phyloP scores from a whole-genome alignment of 2,329 filamentous ascomycete species.

The Grosmannia huntii region DNA sequence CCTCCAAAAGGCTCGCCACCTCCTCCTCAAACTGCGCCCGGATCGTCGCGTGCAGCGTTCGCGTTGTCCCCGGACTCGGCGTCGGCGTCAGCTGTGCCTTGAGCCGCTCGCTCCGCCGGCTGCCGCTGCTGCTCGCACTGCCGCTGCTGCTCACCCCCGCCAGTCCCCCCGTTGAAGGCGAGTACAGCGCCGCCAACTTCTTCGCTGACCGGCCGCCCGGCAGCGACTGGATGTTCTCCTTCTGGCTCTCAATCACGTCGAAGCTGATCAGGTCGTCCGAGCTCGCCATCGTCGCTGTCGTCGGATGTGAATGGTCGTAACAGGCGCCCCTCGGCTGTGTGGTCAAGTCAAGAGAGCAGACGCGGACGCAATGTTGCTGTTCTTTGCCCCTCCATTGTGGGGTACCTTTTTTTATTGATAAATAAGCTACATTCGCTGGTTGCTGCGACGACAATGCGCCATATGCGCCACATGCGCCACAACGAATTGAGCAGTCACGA shows the following conservation, averaged over 20 bases:
- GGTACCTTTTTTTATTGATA: constrained; percentile 11
- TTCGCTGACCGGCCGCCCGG: constrained; percentile 79
- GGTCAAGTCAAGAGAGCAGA: not conserved
- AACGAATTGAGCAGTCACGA: not conserved
- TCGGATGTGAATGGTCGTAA: not conserved
- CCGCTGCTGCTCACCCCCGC: constrained; percentile 15
- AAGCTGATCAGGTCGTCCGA: constrained; percentile 54
- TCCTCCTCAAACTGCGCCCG: constrained; percentile 81
- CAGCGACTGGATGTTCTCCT: constrained; percentile 94
- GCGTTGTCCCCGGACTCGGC: constrained; percentile 57
- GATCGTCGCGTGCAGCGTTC: constrained; percentile 63
- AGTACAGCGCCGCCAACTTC: constrained; percentile 74
- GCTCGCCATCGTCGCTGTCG: constrained; percentile 9
- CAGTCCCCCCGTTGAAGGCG: constrained; percentile 36
- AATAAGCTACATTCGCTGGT: constrained; percentile 5
- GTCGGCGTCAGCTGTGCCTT: constrained; percentile 24
- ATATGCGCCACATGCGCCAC: not conserved
- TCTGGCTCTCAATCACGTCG: constrained; percentile 88
- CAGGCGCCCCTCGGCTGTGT: too few species aligned
- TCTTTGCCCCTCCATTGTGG: not conserved
- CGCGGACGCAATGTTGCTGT: not conserved
- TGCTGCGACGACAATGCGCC: constrained; percentile 9
- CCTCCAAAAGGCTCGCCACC: constrained; percentile 63
- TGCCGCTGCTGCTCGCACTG: constrained; percentile 18
- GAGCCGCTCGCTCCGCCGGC: constrained; percentile 34